Base-by-base conservation (phyloP, 768 basidiomycete genomes). In the Termitomyces sp. region DNA sequence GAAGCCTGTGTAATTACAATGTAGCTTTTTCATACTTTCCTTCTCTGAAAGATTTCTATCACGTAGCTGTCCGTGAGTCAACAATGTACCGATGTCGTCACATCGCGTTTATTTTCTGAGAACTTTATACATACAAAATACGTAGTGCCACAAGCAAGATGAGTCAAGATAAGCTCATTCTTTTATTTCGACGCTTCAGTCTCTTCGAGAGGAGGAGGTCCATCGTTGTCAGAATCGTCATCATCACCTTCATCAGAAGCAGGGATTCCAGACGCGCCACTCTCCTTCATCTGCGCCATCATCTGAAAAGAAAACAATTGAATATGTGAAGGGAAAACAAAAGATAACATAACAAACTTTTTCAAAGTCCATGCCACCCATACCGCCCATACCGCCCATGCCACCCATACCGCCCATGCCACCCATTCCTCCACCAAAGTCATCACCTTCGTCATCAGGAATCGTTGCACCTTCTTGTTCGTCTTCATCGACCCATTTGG, bases 401-500 rank as follows among this genome's bases (percentile, higher is more conserved):
- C 38, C 38, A 0, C 75, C 75, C 68, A 78, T 72, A 3, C 78
- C 82, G 3, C 76, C 76, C 76, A 84, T 83, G 59, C 79, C 82
- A 44, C 76, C 75, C 73, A 81, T 74, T 0, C 78, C 55, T 49
- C 55, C 81, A 45, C 74, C 72, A 67, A 79, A 75, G 53, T 75
- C 76, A 55, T 76, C 73, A 16, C 74, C 75, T 2, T 86, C 83
- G 10, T 77, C 79, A 2, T 72, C 69, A n/a, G 75, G 58, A 9
- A 61, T 67, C 1, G 71, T 63, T 24, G 73, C 80, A 52, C 79
- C 88, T 41, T 91, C 89, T 74, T 98, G 96, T 70, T 98, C 95
- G 68, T 98, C 96, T 76, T 98, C 95, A 67, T 98, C 95, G 43
- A 90, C 88, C 94, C 94, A 98, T 76, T 91, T 96, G 63, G 78